phyloP scores from a whole-genome alignment of 2,329 filamentous ascomycete species.

The Incumbomyces delicatus region DNA sequence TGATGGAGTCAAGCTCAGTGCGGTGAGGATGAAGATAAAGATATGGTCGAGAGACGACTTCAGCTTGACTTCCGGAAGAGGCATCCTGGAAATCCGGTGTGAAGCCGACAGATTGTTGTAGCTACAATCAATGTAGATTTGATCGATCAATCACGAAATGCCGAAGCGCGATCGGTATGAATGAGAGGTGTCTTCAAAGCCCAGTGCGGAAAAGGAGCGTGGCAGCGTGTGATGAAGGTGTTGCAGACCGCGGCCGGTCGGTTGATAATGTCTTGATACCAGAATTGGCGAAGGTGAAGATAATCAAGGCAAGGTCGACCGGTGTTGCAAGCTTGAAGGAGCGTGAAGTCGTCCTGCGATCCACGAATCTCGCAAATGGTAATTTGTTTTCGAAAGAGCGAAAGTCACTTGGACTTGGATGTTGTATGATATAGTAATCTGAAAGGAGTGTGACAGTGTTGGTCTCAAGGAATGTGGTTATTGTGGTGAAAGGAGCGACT shows the following conservation, averaged over 20 bases:
- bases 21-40: neutral
- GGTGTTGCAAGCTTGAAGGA: neutral
- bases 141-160: neutral
- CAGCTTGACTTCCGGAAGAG: neutral
- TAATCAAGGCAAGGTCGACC: too few species aligned
- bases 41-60: neutral
- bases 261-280: too few species aligned
- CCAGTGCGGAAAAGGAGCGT: too few species aligned
- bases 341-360: neutral
- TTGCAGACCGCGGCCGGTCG: too few species aligned
- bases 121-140: too few species aligned
- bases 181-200: neutral
- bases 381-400: too few species aligned
- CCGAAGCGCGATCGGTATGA: neutral
- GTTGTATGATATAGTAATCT: neutral
- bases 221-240: too few species aligned
- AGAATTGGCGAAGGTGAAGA: too few species aligned
- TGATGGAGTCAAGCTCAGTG: constrained; percentile 23
- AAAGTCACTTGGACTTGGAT: neutral
- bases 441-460: neutral
- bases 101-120: too few species aligned
- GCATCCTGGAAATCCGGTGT: neutral
- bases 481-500: constrained; percentile 2
- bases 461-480: neutral
- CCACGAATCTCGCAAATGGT: too few species aligned